phyloP scores from a whole-genome alignment of 73 alveolate genomes.

The Tetrahymena thermophila region DNA sequence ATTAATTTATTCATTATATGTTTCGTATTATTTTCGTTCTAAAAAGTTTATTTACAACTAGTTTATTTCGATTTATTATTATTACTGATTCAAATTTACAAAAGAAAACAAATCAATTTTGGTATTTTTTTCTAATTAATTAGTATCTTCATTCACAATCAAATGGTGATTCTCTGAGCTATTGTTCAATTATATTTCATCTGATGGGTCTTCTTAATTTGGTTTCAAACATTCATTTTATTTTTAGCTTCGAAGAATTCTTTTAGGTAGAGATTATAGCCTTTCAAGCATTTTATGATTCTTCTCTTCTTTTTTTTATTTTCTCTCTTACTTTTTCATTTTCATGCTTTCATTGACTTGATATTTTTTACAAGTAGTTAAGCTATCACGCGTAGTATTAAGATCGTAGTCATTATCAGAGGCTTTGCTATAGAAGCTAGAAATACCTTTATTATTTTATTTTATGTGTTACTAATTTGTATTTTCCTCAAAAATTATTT shows the following conservation, averaged over 20 bases:
- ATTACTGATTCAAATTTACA: too few species aligned
- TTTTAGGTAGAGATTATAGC: not conserved
- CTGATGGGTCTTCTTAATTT: not conserved
- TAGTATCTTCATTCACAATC: too few species aligned
- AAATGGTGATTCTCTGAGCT: not conserved
- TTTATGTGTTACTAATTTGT: too few species aligned
- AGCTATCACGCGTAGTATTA: too few species aligned
- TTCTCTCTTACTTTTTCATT: not conserved
- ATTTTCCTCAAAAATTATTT: too few species aligned
- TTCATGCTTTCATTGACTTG: not conserved
- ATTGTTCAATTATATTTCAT: not conserved
- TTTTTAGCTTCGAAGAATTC: not conserved
- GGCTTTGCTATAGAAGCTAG: too few species aligned
- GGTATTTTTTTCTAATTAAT: not conserved
- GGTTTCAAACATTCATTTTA: not conserved
- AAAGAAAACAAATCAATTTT: not conserved
- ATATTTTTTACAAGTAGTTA: not conserved
- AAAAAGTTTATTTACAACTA: too few species aligned
- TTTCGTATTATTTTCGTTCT: not conserved
- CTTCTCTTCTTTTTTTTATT: not conserved
- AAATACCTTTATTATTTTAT: too few species aligned
- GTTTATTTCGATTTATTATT: not conserved
- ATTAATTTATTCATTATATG: not conserved
- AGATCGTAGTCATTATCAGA: too few species aligned
- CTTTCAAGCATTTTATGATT: not conserved